A percentile compares a stretch with the other conserved stretches of the same genome.
phyloP scores from a whole-genome alignment of 2,329 filamentous ascomycete species.

The Pseudofabraea citricarpa region DNA sequence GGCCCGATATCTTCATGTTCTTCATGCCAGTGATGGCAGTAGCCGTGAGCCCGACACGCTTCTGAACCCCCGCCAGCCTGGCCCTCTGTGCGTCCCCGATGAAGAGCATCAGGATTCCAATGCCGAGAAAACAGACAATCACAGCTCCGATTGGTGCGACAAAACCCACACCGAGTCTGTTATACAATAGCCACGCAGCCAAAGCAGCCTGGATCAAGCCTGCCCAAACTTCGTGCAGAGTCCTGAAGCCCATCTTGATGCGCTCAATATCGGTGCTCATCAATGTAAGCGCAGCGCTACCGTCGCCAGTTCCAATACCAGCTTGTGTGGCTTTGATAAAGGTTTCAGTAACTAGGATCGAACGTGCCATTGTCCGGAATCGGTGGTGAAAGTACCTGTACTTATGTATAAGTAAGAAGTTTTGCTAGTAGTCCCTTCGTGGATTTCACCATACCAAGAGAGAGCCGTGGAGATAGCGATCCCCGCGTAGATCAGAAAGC shows the following conservation, averaged over 20 bases:
- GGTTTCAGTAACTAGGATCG: conserved; percentile 39
- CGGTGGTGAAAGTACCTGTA: conserved; percentile 26
- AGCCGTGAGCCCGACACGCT: conserved; percentile 32
- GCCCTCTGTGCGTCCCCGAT: conserved; percentile 16
- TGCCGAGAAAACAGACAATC: conserved; percentile 28
- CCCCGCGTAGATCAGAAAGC: conserved; percentile 13
- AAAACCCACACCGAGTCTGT: conserved; percentile 37
- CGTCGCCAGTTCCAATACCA: conserved; percentile 23
- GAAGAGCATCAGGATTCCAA: conserved; percentile 11
- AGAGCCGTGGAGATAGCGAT: conserved; percentile 7
- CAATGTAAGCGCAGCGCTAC: conserved; percentile 35
- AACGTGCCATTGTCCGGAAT: conserved; percentile 36
- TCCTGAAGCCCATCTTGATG: conserved; percentile 18
- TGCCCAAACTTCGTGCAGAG: conserved; percentile 32
- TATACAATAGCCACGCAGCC: conserved; percentile 23
- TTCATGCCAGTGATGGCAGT: conserved; percentile 34
- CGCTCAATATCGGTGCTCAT: conserved; percentile 41
- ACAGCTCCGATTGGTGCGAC: conserved; percentile 38
- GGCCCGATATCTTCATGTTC: conserved; percentile 33
- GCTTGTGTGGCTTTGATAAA: conserved; percentile 40
- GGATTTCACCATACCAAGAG: conserved; percentile 3
- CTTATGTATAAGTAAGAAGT: neutral
- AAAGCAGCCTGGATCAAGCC: conserved; percentile 26
- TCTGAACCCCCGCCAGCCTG: conserved; percentile 35
- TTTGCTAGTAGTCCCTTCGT: neutral